Evolutionary conservation across 2,329 filamentous ascomycete species (phyloP), one percentile per base, ranked within the genome.

Genomic region (Teratosphaeria gauchensis): DNA sequence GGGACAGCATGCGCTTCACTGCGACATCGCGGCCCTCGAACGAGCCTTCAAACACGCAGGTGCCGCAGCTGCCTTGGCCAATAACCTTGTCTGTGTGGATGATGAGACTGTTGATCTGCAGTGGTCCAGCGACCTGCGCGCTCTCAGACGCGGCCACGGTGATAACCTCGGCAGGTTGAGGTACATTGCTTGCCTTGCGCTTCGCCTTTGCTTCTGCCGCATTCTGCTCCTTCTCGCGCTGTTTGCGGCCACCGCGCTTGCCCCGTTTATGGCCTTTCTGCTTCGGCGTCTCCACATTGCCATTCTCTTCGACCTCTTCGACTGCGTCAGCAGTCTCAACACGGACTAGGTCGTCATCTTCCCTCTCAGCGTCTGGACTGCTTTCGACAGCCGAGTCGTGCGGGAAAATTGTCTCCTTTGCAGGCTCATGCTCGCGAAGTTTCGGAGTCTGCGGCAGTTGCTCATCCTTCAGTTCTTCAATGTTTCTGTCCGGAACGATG

Each of bases 1-100:
- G 90, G 35, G 92, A 90, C 61, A 97, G 80, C 90, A 99, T 95
- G 35, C 94, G 85, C 78, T 99, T 99, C 54, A 99, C 90, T 1
- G 94, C 94, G 30, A 99, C 92, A 52, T 92, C 88, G 55, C 92
- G 87, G 28, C 91, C 91, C 72, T 78, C 94, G 71, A 95, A 97
- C 57, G 86, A 89, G n/a, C 94, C 94, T 54, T 90, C 87, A 72
- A 94, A 97, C 0, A 99, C 94, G 56, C 95, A 85, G 0, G 94
- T 99, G n/a, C 94, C 94, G 70, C 96, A 95, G 72, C 92, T 97
- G 57, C 94, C 94, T 60, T 90, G 81, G 1, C 85, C 85, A 46
- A 87, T 77, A 19, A 85, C 78, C 32, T 77, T 78, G 65, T 85
- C 80, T 28, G 81, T 84, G 63, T 82, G 77, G 32, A 86, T 83